Base-by-base conservation (phyloP, 495 filamentous ascomycete species). In the Penicillium verhagenii region DNA sequence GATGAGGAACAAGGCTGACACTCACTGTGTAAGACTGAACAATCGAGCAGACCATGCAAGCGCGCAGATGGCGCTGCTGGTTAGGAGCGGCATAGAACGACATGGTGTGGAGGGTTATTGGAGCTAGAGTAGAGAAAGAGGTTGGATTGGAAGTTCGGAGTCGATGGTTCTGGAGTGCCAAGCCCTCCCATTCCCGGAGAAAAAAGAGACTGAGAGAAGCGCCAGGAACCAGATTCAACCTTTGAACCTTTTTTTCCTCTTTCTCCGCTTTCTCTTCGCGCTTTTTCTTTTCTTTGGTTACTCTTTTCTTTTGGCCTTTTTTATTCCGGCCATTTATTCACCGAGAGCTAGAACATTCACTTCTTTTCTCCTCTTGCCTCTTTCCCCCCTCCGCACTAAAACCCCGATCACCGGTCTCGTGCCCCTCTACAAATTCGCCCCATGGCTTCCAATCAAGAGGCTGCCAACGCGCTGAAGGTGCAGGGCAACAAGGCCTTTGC, bases 1-100 rank as follows among this genome's bases (percentile, higher is more conserved):
- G 52, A 42, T 31, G n/a, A 23, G 59, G 29, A 50, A 23, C 21
- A 21, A 39, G 8, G 38, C 47, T 31, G 54, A 50, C 18, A 72
- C 82, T 62, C 77, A 92, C 89, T 50, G 77, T 80, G 56, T 86
- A 82, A 14, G 84, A 82, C 76, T 92, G 90, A 51, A 98, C 89
- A 63, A 96, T 86, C 6, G 89, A 89, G 82, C 94, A 98, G 55
- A 97, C 90, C 94, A 98, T 97, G 79, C 94, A 98, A 53, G 94
- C 94, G 63, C 94, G 92, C 40, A 96, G 82, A 60, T 89, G 84
- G 72, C 91, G 89, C 74, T 77, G 72, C 67, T 91, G 87, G 62
- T 74, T 75, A 10, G 86, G 80, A 14, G 87, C 72, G 54, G 88
- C 86, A 67, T 81, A 87, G 58, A 71, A 78, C 50, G 75, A 75